phyloP scores from a whole-genome alignment of 106 monocot species.

The Amphibolis antarctica region DNA sequence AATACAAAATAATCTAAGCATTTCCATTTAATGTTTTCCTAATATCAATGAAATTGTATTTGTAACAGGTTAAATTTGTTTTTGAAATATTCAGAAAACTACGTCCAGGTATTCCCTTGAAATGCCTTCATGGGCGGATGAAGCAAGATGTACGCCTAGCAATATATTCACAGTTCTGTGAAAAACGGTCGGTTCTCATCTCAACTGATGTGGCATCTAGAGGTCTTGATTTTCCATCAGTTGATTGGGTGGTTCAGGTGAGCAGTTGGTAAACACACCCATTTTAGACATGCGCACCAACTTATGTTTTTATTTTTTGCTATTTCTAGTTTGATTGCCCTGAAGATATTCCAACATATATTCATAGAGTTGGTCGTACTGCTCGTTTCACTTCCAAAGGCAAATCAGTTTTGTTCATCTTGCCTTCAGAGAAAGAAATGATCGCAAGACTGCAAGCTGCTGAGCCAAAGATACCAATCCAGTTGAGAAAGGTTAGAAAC shows the following conservation, averaged over 20 bases:
- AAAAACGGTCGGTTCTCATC: constrained; percentile 67
- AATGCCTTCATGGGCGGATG: constrained; percentile 89
- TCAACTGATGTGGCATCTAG: constrained; percentile 86
- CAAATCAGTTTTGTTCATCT: constrained; percentile 64
- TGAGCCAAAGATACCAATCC: constrained; percentile 77
- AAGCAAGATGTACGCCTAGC: constrained; percentile 64
- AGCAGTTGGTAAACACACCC: not conserved
- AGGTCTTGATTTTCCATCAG: constrained; percentile 80
- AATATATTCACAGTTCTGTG: constrained; percentile 62
- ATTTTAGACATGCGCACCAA: not conserved
- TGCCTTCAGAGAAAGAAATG: constrained; percentile 77
- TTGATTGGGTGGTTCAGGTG: constrained; percentile 98
- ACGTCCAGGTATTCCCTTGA: constrained; percentile 83
- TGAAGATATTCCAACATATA: constrained; percentile 74
- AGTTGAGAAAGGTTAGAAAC: constrained; percentile 45
- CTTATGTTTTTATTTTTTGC: constrained; percentile 4
- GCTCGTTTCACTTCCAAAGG: constrained; percentile 82
- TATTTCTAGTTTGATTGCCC: constrained; percentile 78
- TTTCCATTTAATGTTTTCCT: not conserved
- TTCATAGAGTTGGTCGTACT: constrained; percentile 94
- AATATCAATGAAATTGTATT: constrained; percentile 2
- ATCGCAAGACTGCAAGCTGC: constrained; percentile 57
- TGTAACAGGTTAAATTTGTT: constrained; percentile 74
- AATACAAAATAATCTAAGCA: not conserved
- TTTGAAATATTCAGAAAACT: constrained; percentile 86